Evolutionary conservation across 192 early-diverging fungal genomes (phyloP), one percentile per base, ranked within the genome.

Genomic region (Coemansia sp.): DNA sequence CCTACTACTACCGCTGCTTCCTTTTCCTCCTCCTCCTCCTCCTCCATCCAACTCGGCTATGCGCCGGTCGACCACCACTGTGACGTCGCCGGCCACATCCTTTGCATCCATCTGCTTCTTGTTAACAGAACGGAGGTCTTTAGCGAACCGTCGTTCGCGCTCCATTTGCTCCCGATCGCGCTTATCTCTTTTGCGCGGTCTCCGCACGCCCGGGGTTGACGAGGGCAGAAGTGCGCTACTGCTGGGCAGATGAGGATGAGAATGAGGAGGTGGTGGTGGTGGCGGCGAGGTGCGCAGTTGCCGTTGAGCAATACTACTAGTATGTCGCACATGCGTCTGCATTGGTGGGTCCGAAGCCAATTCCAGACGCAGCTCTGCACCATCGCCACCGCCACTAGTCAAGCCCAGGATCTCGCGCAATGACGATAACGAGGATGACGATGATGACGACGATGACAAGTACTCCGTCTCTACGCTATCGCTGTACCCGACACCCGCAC

Each of bases 391-490:
- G 32, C 1, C 32, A 4, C 2, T 2, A 32, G 0, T 32, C 32
- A 32, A 2, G 32, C 32, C 32, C 32, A 32, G 32, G 1, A 32
- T 32, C 32, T 32, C 32, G 32, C 32, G 32, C 32, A 32, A 32
- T 32, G 32, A 32, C 32, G 32, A 32, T 32, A 32, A 32, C 32
- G 32, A 32, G 32, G 32, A 32, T 4, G 32, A 32, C 32, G 32
- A 32, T 32, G 32, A 26, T 3, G 26, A 72, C 0, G 68, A 67
- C 2, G 69, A 71, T 19, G 59, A 57, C n/a, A 80, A 63, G 0
- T 72, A 51, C 32, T 74, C 77, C 1, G 77, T 80, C 10, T 56
- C 63, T 19, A 63, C 65, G 1, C 62, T 66, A 21, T 61, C 72
- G 58, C 65, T 66, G 19, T 12, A 52, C 18, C 32, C 32, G 32